Base-by-base conservation (phyloP, 2,329 filamentous ascomycete species). In the Ceratocystis destructans region DNA sequence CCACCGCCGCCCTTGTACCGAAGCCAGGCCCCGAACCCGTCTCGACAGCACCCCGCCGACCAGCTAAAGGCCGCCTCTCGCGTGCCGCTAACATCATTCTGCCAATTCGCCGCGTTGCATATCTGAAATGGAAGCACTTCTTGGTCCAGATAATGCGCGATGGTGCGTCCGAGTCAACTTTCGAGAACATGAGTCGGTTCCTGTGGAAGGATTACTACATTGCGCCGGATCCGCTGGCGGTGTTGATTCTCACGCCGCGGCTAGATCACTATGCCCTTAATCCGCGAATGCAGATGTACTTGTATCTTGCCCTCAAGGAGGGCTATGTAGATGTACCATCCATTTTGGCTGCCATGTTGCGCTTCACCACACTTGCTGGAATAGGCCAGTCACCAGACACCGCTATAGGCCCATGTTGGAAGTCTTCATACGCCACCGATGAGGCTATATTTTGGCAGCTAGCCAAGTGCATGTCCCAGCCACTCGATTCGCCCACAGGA, bases 381-480 rank as follows among this genome's bases (percentile, higher is more conserved):
- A 50, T 41, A 66, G 55, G 53, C 66, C 61, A 48, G 4, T 55
- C 71, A 15, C 69, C 72, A 22, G 62, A 69, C 0, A 67, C 73
- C 53, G 41, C 50, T 3, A n/a, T 12, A 44, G 20, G 25, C 48
- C 20, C 33, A 37, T 50, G 79, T 68, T 87, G 84, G 83, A 76
- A 74, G 64, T 82, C 75, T 73, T 86, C 83, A 0, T 85, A 83
- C 69, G 77, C 77, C 68, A 75, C 87, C 0, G 94, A 99, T 74
- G 96, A 96, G 76, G 87, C 94, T 63, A 89, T 97, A 76, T 87
- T 96, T 72, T 95, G 96, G 75, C 86, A 92, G 2, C 90, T 99
- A 63, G 90, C 90, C 1, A 96, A 95, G 76, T 88, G 87, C 0
- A 64, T 64, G 46, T 28, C 46, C 31, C 62, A 64, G 62, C 45